Conservation (phyloP, 2,329 filamentous ascomycete species). For the Pseudopyrenochaeta lycopersici region DNA sequence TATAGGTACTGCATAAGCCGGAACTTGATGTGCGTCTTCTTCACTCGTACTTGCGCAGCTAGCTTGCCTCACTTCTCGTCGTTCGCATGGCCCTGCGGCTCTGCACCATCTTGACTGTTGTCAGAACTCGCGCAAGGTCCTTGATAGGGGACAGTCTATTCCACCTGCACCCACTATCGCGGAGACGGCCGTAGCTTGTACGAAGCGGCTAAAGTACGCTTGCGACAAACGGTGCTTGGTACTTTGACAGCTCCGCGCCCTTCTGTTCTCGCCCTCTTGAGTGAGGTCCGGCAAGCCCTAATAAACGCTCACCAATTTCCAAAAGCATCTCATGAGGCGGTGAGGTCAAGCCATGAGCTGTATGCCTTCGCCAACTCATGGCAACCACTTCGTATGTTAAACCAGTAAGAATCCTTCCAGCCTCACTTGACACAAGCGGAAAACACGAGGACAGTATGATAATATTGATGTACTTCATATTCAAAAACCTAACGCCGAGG, state of each 20-base stretch:
- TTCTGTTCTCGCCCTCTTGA: not conserved
- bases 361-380: not conserved
- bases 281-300: not conserved
- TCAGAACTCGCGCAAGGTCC: too few species aligned
- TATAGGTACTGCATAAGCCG: slow-evolving; percentile 2
- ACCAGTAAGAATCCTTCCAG: slow-evolving; percentile 1
- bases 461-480: slow-evolving; percentile 21
- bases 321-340: too few species aligned
- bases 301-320: too few species aligned
- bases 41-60: slow-evolving; percentile 8
- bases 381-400: not conserved
- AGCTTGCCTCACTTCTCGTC: slow-evolving; percentile 25
- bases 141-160: too few species aligned
- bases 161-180: too few species aligned
- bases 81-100: slow-evolving; percentile 16
- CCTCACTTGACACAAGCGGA: slow-evolving; percentile 7
- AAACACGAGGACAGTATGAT: not conserved
- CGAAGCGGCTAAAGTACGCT: not conserved
- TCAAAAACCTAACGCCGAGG: slow-evolving; percentile 21
- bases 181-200: too few species aligned
- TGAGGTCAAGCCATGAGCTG: too few species aligned
- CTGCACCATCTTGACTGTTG: slow-evolving; percentile 4
- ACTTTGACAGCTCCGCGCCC: not conserved
- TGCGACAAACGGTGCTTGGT: not conserved
- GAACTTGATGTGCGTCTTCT: not conserved